Evolutionary conservation across 805 yeast species (phyloP), one percentile per base, ranked within the genome.

Genomic region (Saccharomyces cerevisiae): DNA sequence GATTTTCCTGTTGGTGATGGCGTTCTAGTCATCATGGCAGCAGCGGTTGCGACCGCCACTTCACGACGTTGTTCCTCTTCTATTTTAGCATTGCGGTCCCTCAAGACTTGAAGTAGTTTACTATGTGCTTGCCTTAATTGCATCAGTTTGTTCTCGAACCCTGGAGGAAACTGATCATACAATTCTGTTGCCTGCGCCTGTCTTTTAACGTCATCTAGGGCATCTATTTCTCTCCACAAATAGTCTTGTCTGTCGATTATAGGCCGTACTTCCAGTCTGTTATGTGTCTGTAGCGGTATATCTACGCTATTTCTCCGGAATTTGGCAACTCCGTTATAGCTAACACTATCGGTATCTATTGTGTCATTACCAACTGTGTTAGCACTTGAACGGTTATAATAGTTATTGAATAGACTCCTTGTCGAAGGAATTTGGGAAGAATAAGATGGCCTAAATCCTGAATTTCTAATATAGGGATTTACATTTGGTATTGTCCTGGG

Each of bases 191-290:
- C 58, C 62, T 63, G 62, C 1, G 88, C 81, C 74, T 84, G 76
- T 50, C 74, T 75, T 53, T 79, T 79, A 6, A 89, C 94, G 59
- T 88, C 96, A 59, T 89, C 91, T 57, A 92, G 75, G 0, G 87
- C 85, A 62, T 87, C 96, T 50, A 90, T 83, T 60, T 88, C 94
- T 6, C 92, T 84, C 96, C 96, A 91, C 49, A 88, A 74, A 62
- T 48, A 53, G 31, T 54, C 54, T 41, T 27, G 48, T 14, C 32
- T 26, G 43, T 36, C 43, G 9, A 36, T 8, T 0, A 17, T 36
- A 17, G 43, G 43, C 17, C 24, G 43, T 17, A 36, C 43, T 36
- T 36, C 43, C 24, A 36, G 24, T 36, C 43, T 17, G 17, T 17
- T 36, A 6, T 36, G 43, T n/a, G 43, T 36, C 17, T 36, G 43